phyloP scores from a whole-genome alignment of 1,284 basidiomycete genomes.

The Moesziomyces sp. region DNA sequence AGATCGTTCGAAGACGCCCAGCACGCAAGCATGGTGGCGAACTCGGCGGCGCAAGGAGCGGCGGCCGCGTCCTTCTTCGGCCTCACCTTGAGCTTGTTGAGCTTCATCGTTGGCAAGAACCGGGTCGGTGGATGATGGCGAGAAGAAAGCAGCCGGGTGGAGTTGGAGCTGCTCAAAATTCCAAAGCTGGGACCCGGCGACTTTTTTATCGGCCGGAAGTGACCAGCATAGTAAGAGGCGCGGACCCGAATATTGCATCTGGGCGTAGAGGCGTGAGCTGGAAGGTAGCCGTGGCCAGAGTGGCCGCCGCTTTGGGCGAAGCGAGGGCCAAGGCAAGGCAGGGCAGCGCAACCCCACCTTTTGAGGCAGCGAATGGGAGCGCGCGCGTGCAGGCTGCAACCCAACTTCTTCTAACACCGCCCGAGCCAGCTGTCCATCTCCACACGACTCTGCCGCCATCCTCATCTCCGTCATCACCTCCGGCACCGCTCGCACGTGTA shows the following conservation, averaged over 20 bases:
- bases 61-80: conserved; percentile 78
- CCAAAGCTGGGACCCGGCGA: background rate
- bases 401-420: conserved; percentile 9
- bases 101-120: conserved; percentile 49
- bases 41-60: conserved; percentile 79
- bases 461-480: background rate
- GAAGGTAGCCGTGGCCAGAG: conserved; percentile 10
- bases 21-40: conserved; percentile 86
- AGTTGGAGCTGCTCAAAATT: conserved; percentile 16
- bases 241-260: conserved; percentile 27
- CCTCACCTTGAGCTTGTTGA: conserved; percentile 64
- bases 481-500: background rate
- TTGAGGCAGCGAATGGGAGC: background rate
- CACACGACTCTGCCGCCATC: background rate
- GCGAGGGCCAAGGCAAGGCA: too few relatives aligned
- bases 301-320: background rate
- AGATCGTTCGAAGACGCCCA: conserved; percentile 86
- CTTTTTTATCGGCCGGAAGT: conserved; percentile 19
- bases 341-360: background rate
- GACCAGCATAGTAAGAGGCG: background rate
- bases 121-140: conserved; percentile 4
- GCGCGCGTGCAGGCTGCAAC: conserved; percentile 15
- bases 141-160: conserved; percentile 4
- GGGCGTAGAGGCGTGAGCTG: conserved; percentile 21
- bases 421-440: background rate